Evolutionary conservation across 495 filamentous ascomycete genomes (phyloP), one percentile per base, ranked within the genome.

Genomic region (Delitschia confertaspora): DNA sequence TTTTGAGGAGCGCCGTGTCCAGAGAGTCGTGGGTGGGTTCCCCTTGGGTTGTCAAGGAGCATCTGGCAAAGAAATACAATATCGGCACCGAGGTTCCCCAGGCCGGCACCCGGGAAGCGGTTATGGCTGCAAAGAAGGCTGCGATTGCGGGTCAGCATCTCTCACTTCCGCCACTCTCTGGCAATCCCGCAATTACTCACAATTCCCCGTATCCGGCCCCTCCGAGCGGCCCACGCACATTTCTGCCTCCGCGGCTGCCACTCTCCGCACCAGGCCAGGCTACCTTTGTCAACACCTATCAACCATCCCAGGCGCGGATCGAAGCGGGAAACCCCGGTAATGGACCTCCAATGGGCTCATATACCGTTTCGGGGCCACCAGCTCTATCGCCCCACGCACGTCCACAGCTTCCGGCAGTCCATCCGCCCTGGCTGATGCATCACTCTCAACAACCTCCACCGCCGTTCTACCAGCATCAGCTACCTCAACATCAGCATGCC

Each of bases 1-100:
- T 95, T 48, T 85, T 99, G 44, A 94, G 95, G 57, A 88, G 93
- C 64, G 91, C 86, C 5, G 82, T 94, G 10, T 85, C 80, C 9
- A 71, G 88, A 45, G 93, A 96, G 54, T 74, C 88, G 0, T 96
- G 89, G 89, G 84, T 75, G 31, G 88, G 89, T 3, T 91, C 91
- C 0, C 93, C 93, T 7, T 99, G 91, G 91, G 61, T 93, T 25
- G 88, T 96, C 16, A 96, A 95, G 64, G 73, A 81, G 14, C 75
- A 83, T 35, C 76, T 94, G 33, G 93, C 93, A 1, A 76, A 79
- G 22, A 70, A 79, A 49, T 93, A 88, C 54, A 82, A 82, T 45
- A 93, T 99, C 51, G 76, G 80, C 38, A 88, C 76, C 6, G 78
- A 82, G 42, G 75, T 99, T 24, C 93, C 91, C 3, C 75, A 80